phyloP scores from a whole-genome alignment of 225 moss, liverwort and hornwort genomes.

The Bryoerythrophyllum caledonicum region DNA sequence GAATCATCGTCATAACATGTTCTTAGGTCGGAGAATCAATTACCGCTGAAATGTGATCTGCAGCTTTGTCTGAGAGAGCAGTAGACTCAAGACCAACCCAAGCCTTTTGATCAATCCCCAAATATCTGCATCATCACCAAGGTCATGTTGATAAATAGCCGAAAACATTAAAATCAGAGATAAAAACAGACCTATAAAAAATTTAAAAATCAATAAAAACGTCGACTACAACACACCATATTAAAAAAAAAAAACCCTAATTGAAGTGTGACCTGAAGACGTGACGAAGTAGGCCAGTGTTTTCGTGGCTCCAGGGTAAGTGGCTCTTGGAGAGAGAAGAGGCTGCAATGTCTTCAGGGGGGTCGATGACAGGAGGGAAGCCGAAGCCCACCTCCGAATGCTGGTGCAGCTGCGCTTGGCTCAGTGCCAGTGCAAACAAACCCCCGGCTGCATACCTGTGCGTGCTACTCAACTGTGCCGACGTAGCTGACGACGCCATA shows the following conservation, averaged over 20 bases:
- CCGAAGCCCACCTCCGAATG: conserved; percentile 45
- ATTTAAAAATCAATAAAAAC: too few relatives aligned
- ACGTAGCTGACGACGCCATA: conserved; percentile 47
- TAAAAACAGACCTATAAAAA: background rate
- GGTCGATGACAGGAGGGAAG: conserved; percentile 45
- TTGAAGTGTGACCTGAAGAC: conserved; percentile 32
- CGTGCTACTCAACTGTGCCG: conserved; percentile 59
- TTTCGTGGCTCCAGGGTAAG: conserved; percentile 66
- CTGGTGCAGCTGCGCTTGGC: conserved; percentile 77
- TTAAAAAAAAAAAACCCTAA: too few relatives aligned
- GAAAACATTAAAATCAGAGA: too few relatives aligned
- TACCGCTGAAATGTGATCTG: conserved; percentile 85
- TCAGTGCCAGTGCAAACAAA: conserved; percentile 69
- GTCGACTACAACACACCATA: too few relatives aligned
- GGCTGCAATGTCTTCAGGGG: conserved; percentile 22
- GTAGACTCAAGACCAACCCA: conserved; percentile 91
- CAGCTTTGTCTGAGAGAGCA: conserved; percentile 68
- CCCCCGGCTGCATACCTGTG: conserved; percentile 87
- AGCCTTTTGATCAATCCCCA: conserved; percentile 75
- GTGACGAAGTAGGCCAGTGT: conserved; percentile 48
- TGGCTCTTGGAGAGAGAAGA: background rate
- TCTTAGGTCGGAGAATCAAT: background rate
- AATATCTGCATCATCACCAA: conserved; percentile 53
- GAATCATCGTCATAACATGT: background rate
- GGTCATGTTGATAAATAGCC: background rate